Evolutionary conservation across 768 basidiomycete species (phyloP).

Genomic region (Lentinus tigrinus): DNA sequence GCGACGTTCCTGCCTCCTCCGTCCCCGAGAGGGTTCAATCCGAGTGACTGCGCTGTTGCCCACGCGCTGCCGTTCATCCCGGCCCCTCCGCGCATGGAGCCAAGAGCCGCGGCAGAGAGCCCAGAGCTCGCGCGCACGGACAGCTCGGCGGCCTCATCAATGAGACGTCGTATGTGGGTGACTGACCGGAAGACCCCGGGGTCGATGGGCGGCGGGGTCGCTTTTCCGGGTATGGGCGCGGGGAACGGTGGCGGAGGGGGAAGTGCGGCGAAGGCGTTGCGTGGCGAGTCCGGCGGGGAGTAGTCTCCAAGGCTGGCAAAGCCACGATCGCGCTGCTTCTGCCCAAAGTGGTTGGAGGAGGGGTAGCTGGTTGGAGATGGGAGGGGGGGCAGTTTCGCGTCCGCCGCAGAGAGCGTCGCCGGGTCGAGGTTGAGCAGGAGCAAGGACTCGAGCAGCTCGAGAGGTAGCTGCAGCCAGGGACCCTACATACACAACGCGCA

Average conservation of each 20-base stretch:
- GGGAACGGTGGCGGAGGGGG: constrained; percentile 47
- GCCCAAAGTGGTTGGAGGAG: constrained; percentile 12
- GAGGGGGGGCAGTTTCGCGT: constrained; percentile 39
- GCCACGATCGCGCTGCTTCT: constrained; percentile 46
- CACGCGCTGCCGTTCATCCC: constrained; percentile 50
- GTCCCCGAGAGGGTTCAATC: constrained; percentile 57
- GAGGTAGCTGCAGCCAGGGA: constrained; percentile 87
- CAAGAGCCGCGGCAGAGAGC: constrained; percentile 70
- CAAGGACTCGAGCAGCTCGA: constrained; percentile 82
- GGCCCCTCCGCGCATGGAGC: constrained; percentile 53
- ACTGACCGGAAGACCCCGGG: constrained; percentile 84
- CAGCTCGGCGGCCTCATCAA: constrained; percentile 88
- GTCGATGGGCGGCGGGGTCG: constrained; percentile 84
- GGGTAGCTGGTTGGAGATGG: constrained; percentile 23
- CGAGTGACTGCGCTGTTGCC: constrained; percentile 61
- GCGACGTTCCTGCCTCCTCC: constrained; percentile 67
- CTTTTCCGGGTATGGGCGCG: constrained; percentile 57
- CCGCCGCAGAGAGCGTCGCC: constrained; percentile 49
- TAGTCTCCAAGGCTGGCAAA: constrained; percentile 42
- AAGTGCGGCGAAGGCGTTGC: constrained; percentile 26
- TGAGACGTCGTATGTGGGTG: constrained; percentile 70
- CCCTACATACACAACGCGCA: constrained; percentile 49
- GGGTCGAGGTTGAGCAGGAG: constrained; percentile 78
- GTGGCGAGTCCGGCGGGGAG: constrained; percentile 34
- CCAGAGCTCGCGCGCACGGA: constrained; percentile 88